Conservation (phyloP, 2,329 filamentous ascomycete species). For the Curvularia sp. region DNA sequence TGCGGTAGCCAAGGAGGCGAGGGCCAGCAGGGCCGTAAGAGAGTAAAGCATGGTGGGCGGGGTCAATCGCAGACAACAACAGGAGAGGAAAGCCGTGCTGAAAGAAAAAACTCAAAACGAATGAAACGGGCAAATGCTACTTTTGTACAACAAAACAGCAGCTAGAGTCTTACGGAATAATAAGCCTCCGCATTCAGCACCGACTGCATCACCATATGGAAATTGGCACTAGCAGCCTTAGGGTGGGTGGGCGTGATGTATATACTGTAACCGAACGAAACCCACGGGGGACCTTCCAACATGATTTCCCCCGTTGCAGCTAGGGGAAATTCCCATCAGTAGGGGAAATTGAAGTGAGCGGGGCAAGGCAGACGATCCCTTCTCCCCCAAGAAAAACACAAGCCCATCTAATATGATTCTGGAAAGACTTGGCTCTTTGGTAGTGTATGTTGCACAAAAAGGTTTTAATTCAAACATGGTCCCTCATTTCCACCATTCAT, state of each 20-base stretch:
- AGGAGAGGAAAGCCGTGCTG: background rate
- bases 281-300: too few species aligned
- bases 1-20: slow-evolving; percentile 49
- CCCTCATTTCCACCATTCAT: background rate
- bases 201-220: background rate
- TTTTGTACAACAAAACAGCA: background rate
- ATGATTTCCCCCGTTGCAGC: too few species aligned
- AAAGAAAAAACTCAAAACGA: background rate
- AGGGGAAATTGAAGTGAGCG: background rate
- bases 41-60: slow-evolving; percentile 48
- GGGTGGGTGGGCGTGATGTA: background rate
- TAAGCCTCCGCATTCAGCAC: background rate
- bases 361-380: too few species aligned
- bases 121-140: background rate
- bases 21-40: slow-evolving; percentile 53
- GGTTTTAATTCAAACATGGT: background rate
- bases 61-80: background rate
- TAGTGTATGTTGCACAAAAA: background rate
- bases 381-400: too few species aligned
- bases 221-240: background rate
- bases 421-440: background rate
- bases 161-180: background rate
- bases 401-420: too few species aligned
- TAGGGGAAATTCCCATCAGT: too few species aligned
- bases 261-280: background rate